Evolutionary conservation across 305 asterid species (phyloP), one percentile per base, ranked within the genome.

Genomic region (Fraxinus xanthoxyloides): DNA sequence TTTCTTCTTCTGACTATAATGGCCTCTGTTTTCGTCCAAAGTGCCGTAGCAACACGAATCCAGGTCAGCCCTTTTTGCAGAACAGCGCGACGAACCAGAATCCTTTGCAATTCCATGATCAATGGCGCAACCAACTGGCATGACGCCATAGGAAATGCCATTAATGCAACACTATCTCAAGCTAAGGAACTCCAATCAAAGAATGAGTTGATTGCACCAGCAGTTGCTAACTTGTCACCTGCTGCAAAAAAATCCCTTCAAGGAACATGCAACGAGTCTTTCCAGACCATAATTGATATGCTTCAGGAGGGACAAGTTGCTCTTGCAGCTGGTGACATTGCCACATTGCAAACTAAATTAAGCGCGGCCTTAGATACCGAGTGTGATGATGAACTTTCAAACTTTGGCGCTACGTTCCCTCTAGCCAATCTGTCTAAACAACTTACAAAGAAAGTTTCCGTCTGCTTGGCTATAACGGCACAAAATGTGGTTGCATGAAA

Each of bases 31-130:
- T 34, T 51, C 19, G 31, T 77, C 30, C 12, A 15, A 40, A 12
- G 13, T 6, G 19, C 1, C 15, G 15, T 10, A 15, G 1, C 69
- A 4, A 7, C 69, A 46, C 78, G 40, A 77, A 28, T 54, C 40
- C 75, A 76, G 6, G 78, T 80, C 0, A 80, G 77, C 69, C 81
- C 77, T 0, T 80, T 77, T 72, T 82, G 88, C 76, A 63, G 34
- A 63, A 59, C 10, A 7, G 19, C 13, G 46, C 81, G 23, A 38
- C 84, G 12, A 56, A 2, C 63, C n/a, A 77, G 82, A 79, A 10
- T 15, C 65, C 82, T 82, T 5, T 85, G 88, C 73, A 81, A 61
- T 36, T n/a, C 21, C n/a, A 85, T 85, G 88, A 84, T 85, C 8
- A 7, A 48, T 0, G 86, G 82, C 9, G 84, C 35, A 0, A 8